Conservation (phyloP, 208 protist genomes). For the Wallacemonas collosoma region DNA sequence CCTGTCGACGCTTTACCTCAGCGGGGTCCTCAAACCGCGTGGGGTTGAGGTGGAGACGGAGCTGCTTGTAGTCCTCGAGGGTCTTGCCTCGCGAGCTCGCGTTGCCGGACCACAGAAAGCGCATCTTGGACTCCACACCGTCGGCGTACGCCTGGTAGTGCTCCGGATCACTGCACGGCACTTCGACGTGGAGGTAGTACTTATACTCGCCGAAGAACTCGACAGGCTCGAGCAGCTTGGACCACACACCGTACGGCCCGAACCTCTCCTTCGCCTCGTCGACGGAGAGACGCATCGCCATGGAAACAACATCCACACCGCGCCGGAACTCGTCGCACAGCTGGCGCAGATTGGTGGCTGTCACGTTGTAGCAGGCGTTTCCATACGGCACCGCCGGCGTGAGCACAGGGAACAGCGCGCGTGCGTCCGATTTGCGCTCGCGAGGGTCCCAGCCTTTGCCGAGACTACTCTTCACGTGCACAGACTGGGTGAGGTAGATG, state of each 20-base stretch:
- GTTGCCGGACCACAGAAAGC: slow-evolving; percentile 82
- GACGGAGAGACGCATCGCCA: slow-evolving; percentile 41
- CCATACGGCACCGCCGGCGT: slow-evolving; percentile 98
- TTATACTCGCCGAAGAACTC: slow-evolving; percentile 84
- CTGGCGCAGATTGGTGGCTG: slow-evolving; percentile 92
- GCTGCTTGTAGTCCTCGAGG: slow-evolving; percentile 73
- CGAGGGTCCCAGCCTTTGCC: slow-evolving; percentile 84
- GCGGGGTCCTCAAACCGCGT: slow-evolving; percentile 80
- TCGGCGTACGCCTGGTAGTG: slow-evolving; percentile 83
- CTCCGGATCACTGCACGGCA: slow-evolving; percentile 74
- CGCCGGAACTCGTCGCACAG: slow-evolving; percentile 95
- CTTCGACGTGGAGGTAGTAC: slow-evolving; percentile 85
- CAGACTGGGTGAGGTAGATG: slow-evolving; percentile 89
- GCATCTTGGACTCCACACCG: slow-evolving; percentile 88
- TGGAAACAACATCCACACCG: slow-evolving; percentile 80
- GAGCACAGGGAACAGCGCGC: slow-evolving; percentile 97
- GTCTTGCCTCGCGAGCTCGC: slow-evolving; percentile 65
- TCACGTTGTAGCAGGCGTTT: slow-evolving; percentile 98
- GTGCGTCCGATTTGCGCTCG: slow-evolving; percentile 86
- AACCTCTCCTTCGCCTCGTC: slow-evolving; percentile 55
- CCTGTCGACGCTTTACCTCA: slow-evolving; percentile 57
- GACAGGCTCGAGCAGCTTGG: slow-evolving; percentile 70
- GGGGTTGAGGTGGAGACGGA: slow-evolving; percentile 80
- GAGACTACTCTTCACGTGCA: slow-evolving; percentile 68
- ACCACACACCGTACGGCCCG: slow-evolving; percentile 81